These are phyloP conservation scores for Manihot esculenta DNA, from an alignment of 441 rosid species.

Conservation along the genomic window DNA sequence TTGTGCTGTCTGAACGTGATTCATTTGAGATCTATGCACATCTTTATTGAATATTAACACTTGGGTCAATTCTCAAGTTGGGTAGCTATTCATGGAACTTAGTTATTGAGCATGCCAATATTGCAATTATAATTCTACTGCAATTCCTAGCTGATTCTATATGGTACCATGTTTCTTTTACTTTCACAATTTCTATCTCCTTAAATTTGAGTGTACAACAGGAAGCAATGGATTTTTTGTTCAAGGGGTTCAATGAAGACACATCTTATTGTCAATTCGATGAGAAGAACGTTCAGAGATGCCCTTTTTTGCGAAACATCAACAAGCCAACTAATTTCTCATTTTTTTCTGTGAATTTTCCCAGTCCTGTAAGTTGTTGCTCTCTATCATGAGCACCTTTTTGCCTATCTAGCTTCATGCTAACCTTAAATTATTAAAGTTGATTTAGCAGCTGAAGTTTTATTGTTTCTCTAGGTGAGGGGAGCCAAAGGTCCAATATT, in stretches of 20 bases:
- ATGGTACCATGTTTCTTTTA: background rate
- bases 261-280: slow-evolving; percentile 46
- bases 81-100: background rate
- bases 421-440: background rate
- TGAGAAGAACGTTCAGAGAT: slow-evolving; percentile 55
- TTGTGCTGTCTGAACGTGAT: background rate
- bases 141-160: background rate
- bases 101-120: background rate
- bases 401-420: background rate
- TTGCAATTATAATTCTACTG: background rate
- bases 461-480: slow-evolving; percentile 31
- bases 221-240: slow-evolving; percentile 39
- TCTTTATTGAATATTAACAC: background rate
- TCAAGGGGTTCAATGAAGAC: slow-evolving; percentile 40
- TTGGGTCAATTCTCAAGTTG: background rate
- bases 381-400: background rate
- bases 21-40: background rate
- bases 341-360: slow-evolving; percentile 50
- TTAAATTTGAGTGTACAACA: background rate
- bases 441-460: background rate
- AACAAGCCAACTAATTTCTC: slow-evolving; percentile 74
- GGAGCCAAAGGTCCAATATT: slow-evolving; percentile 80
- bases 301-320: slow-evolving; percentile 84
- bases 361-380: slow-evolving; percentile 42
- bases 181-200: background rate